Base-by-base conservation (phyloP, 495 filamentous ascomycete species). In the Echria macrotheca region DNA sequence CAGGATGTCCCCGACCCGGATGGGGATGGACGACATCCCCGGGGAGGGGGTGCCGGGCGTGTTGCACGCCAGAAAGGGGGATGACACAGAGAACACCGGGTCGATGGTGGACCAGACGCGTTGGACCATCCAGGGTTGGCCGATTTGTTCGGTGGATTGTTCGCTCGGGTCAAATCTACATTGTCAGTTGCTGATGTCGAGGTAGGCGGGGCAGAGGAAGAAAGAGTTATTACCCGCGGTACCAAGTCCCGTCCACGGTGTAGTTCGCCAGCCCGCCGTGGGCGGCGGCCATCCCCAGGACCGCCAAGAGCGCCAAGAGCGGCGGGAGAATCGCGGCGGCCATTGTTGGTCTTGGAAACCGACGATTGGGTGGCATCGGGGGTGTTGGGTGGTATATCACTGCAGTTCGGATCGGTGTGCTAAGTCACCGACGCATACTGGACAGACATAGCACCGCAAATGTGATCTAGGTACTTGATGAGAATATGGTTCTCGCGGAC, bases 201-300 rank as follows among this genome's bases (percentile, higher is more conserved):
- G n/a, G 7, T n/a, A 14, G 36, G 21, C 5, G 36, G 9, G 18
- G 32, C 33, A 12, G n/a, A 15, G 26, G 36, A 29, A 35, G 2
- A 24, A 8, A 12, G 26, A 25, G n/a, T 38, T 9, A 40, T 25
- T 59, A 55, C 71, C 71, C 73, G 56, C 66, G 59, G 38, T 74
- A 74, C 73, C 73, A 74, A 5, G 65, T 68, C 4, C 71, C 67
- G 36, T 67, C 69, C 1, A 76, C 71, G 2, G 70, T 76, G 51
- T 76, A 74, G 57, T 76, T 74, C 14, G 64, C 53, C 4, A 74
- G 60, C 1, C 73, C 73, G 7, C 71, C 73, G 54, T 75, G 73
- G 3, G 63, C 69, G 24, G 54, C 51, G 37, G 49, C 66, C 1
- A 66, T 36, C 38, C 53, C 24, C 11, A 67, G 38, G 36, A 55